Conservation (phyloP, 352 stramenopile genomes). For the Globisporangium abappressorium region DNA sequence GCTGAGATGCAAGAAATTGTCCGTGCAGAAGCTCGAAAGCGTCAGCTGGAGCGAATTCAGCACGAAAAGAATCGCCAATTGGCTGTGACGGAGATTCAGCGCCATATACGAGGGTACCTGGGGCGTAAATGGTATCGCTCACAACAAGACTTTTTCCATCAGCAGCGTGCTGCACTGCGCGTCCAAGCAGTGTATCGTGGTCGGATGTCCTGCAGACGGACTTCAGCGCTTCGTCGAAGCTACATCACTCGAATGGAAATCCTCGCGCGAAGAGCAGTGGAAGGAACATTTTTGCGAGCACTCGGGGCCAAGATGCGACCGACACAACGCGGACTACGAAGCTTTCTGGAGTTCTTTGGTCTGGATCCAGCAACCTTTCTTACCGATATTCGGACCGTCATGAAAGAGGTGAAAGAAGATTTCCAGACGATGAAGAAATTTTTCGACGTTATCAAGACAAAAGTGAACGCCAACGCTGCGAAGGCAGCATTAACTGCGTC, state of each 20-base stretch:
- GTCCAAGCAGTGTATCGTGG: conserved; percentile 74
- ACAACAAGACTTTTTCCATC: conserved; percentile 49
- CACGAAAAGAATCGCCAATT: conserved; percentile 40
- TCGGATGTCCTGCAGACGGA: conserved; percentile 58
- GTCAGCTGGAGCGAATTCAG: conserved; percentile 49
- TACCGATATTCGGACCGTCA: conserved; percentile 54
- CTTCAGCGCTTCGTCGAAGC: conserved; percentile 62
- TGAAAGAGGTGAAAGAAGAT: conserved; percentile 68
- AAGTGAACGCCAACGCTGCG: conserved; percentile 41
- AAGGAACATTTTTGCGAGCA: conserved; percentile 58
- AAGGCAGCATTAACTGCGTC: conserved; percentile 19
- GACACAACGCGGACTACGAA: conserved; percentile 57
- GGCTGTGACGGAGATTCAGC: conserved; percentile 68
- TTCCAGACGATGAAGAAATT: conserved; percentile 62
- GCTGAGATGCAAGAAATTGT: conserved; percentile 67
- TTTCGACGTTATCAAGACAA: conserved; percentile 54
- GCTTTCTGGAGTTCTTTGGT: conserved; percentile 73
- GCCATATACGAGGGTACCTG: conserved; percentile 59
- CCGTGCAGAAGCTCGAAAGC: conserved; percentile 41
- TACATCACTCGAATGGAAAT: conserved; percentile 81
- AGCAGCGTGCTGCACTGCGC: conserved; percentile 45
- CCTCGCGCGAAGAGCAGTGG: conserved; percentile 47
- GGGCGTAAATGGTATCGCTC: conserved; percentile 46
- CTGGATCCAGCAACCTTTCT: conserved; percentile 77
- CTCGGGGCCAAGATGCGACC: conserved; percentile 55